These are phyloP conservation scores for Tieghemostelium lacteum DNA, from an alignment of 78 protist genomes.

Conservation along the genomic window DNA sequence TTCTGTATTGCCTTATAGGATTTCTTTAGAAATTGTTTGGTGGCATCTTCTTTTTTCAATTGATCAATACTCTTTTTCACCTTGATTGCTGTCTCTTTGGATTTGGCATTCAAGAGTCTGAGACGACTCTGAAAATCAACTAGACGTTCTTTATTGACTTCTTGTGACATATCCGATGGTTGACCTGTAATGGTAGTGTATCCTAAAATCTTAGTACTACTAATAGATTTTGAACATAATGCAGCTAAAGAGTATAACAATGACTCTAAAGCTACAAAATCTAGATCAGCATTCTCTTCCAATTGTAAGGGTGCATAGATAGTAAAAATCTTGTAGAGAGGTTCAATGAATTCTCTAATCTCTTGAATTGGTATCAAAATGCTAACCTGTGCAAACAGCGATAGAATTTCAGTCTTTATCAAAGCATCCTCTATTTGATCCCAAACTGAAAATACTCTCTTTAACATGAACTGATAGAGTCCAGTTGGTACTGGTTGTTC, in stretches of 20 bases:
- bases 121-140: slow-evolving; percentile 18
- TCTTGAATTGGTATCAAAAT: background rate
- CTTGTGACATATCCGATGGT: slow-evolving; percentile 66
- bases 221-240: background rate
- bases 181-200: slow-evolving; percentile 54
- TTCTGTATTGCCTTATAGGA: background rate
- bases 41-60: background rate
- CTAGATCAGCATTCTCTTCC: slow-evolving; percentile 13
- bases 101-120: slow-evolving; percentile 24
- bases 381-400: slow-evolving; percentile 26
- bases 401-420: slow-evolving; percentile 25
- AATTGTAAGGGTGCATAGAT: slow-evolving; percentile 17
- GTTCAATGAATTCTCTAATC: slow-evolving; percentile 10
- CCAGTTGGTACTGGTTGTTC: too few relatives aligned
- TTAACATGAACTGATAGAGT: too few relatives aligned
- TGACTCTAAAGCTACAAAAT: slow-evolving; percentile 12
- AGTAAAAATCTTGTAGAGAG: background rate
- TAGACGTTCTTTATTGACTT: slow-evolving; percentile 12
- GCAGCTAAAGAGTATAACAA: slow-evolving; percentile 24
- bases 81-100: slow-evolving; percentile 11
- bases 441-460: slow-evolving; percentile 9
- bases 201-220: slow-evolving; percentile 1
- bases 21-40: slow-evolving; percentile 4
- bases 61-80: slow-evolving; percentile 19
- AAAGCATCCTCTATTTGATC: slow-evolving; percentile 14